Base-by-base conservation (phyloP, 352 stramenopile genomes). In the Thraustochytrium striatum region DNA sequence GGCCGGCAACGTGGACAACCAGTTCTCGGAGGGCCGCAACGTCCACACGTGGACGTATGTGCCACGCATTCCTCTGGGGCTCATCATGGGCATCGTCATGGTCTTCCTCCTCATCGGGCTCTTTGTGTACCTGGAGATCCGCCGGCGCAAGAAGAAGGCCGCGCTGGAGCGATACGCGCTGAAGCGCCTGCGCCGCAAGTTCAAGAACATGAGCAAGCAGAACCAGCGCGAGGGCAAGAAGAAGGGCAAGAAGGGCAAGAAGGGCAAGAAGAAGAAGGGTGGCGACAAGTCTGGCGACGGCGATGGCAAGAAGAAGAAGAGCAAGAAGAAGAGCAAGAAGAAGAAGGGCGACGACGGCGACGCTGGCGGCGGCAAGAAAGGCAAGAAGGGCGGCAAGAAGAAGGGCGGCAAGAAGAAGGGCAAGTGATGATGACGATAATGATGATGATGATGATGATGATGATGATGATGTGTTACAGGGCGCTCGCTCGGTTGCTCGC, bases 91-190 rank as follows among this genome's bases (percentile, higher is more conserved):
- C 1, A 88, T 92, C 5, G 84, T 89, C n/a, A 83, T 88, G 8
- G 86, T 86, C n/a, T 58, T 97, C 13, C 80, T 94, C 47, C 33
- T 95, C 0, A 70, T 94, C 28, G 70, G 30, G 21, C 36, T 91
- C n/a, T 85, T 85, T 9, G 84, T 91, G 32, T 95, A 95, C 83
- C 84, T 95, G 79, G 92, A 97, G 84, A 96, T 94, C 87, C 87
- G 91, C 2, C 91, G 95, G 69, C 86, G 92, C 1, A 91, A 93
- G 61, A 94, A 92, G 83, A 92, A 90, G 57, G 86, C 87, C 25
- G 92, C 91, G 25, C 92, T 97, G 85, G 90, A 97, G 79, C 88
- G 90, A n/a, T 97, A 97, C 81, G 91, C 92, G 2, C 94, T 97
- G 85, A 95, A 97, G 82, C 89, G 93, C 61, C 94, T 97, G 88